phyloP scores from a whole-genome alignment of 306 rosid species.

The Datisca glomerata region DNA sequence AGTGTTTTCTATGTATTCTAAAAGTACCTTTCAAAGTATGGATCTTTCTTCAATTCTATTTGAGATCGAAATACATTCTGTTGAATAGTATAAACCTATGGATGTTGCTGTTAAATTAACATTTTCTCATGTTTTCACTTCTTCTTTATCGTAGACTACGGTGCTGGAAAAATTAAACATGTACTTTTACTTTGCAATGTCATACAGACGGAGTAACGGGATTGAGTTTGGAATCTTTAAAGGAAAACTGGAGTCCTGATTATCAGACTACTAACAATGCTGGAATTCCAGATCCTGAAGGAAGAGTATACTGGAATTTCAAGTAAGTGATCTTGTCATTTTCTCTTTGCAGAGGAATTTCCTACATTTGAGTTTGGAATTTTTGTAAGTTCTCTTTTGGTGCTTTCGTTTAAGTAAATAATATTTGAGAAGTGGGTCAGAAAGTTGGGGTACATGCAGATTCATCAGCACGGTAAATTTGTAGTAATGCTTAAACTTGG shows the following conservation, averaged over 20 bases:
- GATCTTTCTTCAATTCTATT: too few species aligned
- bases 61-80: too few species aligned
- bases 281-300: slow-evolving; percentile 73
- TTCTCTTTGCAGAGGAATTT: too few species aligned
- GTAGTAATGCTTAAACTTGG: too few species aligned
- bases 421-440: too few species aligned
- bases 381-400: slow-evolving; percentile 1
- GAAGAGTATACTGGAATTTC: slow-evolving; percentile 70
- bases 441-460: too few species aligned
- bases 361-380: slow-evolving; percentile 2
- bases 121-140: not conserved
- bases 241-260: slow-evolving; percentile 76
- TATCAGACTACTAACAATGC: slow-evolving; percentile 71
- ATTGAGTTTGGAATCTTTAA: slow-evolving; percentile 45
- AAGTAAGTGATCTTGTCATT: slow-evolving; percentile 62
- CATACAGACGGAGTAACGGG: slow-evolving; percentile 78
- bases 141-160: slow-evolving; percentile 1
- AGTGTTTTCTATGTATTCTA: too few species aligned
- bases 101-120: not conserved
- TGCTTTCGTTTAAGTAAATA: too few species aligned
- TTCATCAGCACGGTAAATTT: too few species aligned
- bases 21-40: too few species aligned
- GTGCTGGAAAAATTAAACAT: slow-evolving; percentile 7
- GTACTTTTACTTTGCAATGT: slow-evolving; percentile 13
- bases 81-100: too few species aligned